Percentiles rank a stretch among this genome's conserved stretches.
phyloP scores from a whole-genome alignment of 371 early-diverging fungal genomes.

The Mucor lusitanicus region DNA sequence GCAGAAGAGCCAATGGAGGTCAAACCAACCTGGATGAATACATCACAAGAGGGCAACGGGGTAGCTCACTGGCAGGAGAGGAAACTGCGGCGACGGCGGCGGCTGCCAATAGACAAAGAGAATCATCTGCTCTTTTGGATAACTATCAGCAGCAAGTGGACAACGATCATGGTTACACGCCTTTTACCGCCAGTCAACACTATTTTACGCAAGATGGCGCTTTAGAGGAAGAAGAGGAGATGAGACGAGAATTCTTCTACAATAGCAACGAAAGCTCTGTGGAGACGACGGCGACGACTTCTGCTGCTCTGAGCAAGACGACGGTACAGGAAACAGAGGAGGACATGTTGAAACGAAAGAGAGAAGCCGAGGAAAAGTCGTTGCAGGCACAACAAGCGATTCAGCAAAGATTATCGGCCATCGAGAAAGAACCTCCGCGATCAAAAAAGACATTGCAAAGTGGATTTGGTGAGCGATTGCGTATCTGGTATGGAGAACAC shows the following conservation, averaged over 20 bases:
- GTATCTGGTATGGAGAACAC: slow-evolving; percentile 10
- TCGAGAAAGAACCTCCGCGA: neutral
- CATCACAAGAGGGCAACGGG: neutral
- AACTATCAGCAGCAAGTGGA: neutral
- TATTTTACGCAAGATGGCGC: neutral
- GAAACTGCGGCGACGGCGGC: neutral
- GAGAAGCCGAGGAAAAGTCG: neutral
- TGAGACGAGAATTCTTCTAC: slow-evolving; percentile 1
- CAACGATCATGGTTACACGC: neutral
- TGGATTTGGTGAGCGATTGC: neutral
- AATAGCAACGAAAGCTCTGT: neutral
- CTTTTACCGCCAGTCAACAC: neutral
- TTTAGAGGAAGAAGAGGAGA: neutral
- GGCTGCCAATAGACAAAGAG: too few species aligned
- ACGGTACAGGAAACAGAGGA: neutral
- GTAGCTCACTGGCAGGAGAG: neutral
- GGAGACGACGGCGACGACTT: neutral
- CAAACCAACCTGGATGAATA: neutral
- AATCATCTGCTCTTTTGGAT: neutral
- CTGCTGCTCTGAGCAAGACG: neutral
- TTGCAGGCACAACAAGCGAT: neutral
- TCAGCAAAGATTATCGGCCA: neutral
- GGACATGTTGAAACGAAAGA: neutral
- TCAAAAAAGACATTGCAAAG: neutral
- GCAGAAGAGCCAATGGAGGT: neutral